A percentile compares a stretch with the other conserved stretches of the same genome.
Evolutionary conservation across 768 basidiomycete species (phyloP).

Genomic region (Termitomyces sp.): DNA sequence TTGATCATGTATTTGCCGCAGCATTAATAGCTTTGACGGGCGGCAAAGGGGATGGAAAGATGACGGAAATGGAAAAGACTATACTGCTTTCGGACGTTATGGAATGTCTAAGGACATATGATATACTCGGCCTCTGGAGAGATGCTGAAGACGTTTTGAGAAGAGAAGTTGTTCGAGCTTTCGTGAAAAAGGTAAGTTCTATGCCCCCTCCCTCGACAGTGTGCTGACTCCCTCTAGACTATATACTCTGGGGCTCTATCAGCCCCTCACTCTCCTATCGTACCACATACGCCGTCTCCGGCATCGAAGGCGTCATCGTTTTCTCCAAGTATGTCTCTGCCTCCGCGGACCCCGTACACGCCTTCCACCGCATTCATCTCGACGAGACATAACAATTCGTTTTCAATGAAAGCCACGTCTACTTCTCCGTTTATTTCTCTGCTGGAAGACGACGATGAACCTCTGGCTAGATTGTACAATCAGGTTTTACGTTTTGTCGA

Average conservation of each 20-base stretch:
- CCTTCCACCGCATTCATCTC: conserved; percentile 48
- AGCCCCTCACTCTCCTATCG: conserved; percentile 65
- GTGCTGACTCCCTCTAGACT: conserved; percentile 39
- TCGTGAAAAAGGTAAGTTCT: conserved; percentile 65
- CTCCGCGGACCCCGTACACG: conserved; percentile 43
- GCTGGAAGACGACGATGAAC: conserved; percentile 60
- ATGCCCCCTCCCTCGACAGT: not conserved
- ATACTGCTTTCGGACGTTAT: conserved; percentile 62
- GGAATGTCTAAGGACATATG: conserved; percentile 78
- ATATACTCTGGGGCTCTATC: conserved; percentile 66
- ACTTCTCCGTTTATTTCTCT: conserved; percentile 39
- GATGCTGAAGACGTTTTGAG: conserved; percentile 87
- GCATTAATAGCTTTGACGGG: conserved; percentile 49
- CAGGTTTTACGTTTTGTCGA: conserved; percentile 77
- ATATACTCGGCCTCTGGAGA: conserved; percentile 72
- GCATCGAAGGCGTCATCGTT: conserved; percentile 22
- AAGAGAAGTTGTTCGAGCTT: conserved; percentile 62
- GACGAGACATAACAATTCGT: conserved; percentile 27
- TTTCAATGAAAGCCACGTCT: conserved; percentile 18
- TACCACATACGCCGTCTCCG: conserved; percentile 71
- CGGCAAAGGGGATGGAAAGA: conserved; percentile 39
- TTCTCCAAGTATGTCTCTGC: conserved; percentile 20
- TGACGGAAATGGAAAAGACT: conserved; percentile 57
- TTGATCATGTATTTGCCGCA: conserved; percentile 74
- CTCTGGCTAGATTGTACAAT: conserved; percentile 76